phyloP scores from a whole-genome alignment of 805 yeast genomes.

The Ogataea haglerorum region DNA sequence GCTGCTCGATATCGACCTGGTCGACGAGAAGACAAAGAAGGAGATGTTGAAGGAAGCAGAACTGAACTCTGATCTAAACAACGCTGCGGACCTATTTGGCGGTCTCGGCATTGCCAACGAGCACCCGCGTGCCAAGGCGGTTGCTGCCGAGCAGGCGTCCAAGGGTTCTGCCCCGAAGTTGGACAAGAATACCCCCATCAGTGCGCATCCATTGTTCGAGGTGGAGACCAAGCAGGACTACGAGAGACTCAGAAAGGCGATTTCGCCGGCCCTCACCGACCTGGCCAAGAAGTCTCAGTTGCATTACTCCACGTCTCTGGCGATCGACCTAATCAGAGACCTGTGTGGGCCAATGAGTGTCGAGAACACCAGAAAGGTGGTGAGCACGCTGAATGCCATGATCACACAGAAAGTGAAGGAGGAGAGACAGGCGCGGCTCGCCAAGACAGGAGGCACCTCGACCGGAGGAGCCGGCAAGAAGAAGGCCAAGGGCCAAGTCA shows the following conservation, averaged over 20 bases:
- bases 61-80: conserved; percentile 79
- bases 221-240: conserved; percentile 78
- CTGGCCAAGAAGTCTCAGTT: conserved; percentile 60
- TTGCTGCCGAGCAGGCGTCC: conserved; percentile 42
- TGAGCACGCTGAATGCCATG: conserved; percentile 76
- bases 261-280: conserved; percentile 56
- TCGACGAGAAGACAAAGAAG: conserved; percentile 71
- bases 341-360: conserved; percentile 74
- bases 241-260: conserved; percentile 70
- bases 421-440: conserved; percentile 83
- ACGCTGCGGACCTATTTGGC: conserved; percentile 90
- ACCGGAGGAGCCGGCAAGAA: conserved; percentile 94
- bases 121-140: conserved; percentile 48
- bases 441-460: conserved; percentile 79
- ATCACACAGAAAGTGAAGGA: conserved; percentile 83
- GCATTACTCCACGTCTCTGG: conserved; percentile 70
- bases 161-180: conserved; percentile 41
- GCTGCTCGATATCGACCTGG: conserved; percentile 56
- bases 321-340: conserved; percentile 84
- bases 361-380: conserved; percentile 81
- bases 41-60: conserved; percentile 79
- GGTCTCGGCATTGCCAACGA: conserved; percentile 57
- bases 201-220: conserved; percentile 76
- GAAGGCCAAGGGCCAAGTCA: conserved; percentile 82
- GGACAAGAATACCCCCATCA: conserved; percentile 62